Evolutionary conservation across 495 filamentous ascomycete species (phyloP), one percentile per base, ranked within the genome.

Genomic region (Aspergillus bridgeri): DNA sequence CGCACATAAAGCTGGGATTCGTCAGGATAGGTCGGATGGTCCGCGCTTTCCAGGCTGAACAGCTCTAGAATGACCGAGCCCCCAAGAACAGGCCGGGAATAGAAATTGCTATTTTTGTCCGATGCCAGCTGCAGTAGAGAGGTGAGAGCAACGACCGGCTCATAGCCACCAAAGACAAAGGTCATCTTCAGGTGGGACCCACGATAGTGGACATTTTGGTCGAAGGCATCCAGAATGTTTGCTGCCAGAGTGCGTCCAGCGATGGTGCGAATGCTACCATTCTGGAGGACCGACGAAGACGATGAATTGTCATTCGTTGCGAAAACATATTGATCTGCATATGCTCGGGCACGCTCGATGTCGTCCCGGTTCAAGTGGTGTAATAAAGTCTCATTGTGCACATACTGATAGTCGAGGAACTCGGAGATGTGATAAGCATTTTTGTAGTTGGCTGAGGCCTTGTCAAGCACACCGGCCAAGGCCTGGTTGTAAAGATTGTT

Each of bases 11-110:
- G 77, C 45, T 90, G 78, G 19, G 80, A 72, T 6, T 67, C 60
- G 29, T 65, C 63, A 0, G 88, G 86, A 59, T 79, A 87, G 67
- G 59, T 66, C 17, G 62, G 66, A 22, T 69, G 58, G 5, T 58
- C 66, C 58, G 59, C 75, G 64, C 71, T 81, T 69, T 70, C 74
- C 17, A 77, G 67, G 59, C 88, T 91, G 62, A 88, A 86, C 7
- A 96, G 79, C 74, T 96, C 91, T 58, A 92, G 87, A 4, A 81
- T 72, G 68, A 93, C 81, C 25, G 84, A 81, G 23, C 83, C 82
- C 11, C 86, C 89, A 56, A 84, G 89, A 56, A 83, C 81, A 3
- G 86, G 83, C 9, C 91, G 77, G 46, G 87, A 88, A 54, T 75
- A 82, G 75, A 94, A 92, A 64, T 89, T 81, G 1, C 66, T 54